Conservation (phyloP, 192 early-diverging fungal species). For the Coemansia sp. region DNA sequence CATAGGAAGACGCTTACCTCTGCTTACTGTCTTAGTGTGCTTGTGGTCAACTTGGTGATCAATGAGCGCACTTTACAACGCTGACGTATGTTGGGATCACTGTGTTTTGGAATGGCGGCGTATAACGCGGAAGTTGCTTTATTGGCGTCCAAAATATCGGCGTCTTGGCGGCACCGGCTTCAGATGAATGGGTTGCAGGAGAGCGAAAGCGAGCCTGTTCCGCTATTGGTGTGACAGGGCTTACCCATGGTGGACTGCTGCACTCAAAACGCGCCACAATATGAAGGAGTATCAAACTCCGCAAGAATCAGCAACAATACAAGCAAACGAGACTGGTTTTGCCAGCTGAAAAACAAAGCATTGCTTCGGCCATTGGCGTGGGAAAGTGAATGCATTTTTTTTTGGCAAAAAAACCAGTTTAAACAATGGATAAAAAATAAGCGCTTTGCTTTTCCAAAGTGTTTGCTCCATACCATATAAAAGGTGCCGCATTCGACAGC, state of each 20-base stretch:
- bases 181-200: neutral
- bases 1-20: conserved; percentile 18
- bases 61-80: conserved; percentile 50
- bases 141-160: neutral
- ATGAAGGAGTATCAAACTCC: no score
- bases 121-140: conserved; percentile 23
- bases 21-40: conserved; percentile 35
- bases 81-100: conserved; percentile 44
- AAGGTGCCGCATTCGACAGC: no score
- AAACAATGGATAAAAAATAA: no score
- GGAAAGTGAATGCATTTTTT: no score
- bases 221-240: conserved; percentile 28
- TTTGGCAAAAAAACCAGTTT: no score
- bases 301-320: no score
- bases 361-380: no score
- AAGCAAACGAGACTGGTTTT: no score
- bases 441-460: no score
- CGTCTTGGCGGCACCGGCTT: neutral
- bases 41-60: conserved; percentile 27
- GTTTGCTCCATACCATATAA: no score
- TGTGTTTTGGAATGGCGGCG: conserved; percentile 38
- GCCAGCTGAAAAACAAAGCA: no score
- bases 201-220: conserved; percentile 10
- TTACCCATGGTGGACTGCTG: conserved; percentile 19
- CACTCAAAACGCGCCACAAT: neutral